phyloP scores from a whole-genome alignment of 2,329 filamentous ascomycete genomes.

The Diaporthe aspalathi region DNA sequence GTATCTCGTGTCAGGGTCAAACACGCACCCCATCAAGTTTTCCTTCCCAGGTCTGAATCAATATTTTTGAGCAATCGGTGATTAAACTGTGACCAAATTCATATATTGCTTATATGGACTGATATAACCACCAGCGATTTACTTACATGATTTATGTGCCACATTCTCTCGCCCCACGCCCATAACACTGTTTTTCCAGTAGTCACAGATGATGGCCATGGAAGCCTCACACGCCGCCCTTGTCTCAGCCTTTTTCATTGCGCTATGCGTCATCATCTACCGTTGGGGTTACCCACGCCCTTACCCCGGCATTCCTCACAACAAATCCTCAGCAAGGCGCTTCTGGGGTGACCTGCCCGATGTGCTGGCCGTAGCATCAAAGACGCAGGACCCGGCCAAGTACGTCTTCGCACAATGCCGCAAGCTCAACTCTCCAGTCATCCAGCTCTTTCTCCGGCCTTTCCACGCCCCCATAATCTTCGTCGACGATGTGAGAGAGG shows the following conservation, averaged over 20 bases:
- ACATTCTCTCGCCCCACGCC: not conserved
- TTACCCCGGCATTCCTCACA: not conserved
- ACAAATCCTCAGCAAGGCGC: not conserved
- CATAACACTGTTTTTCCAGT: not conserved
- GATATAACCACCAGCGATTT: not conserved
- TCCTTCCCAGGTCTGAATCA: not conserved
- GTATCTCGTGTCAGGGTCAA: not conserved
- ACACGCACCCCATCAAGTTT: not conserved
- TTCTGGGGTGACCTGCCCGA: not conserved
- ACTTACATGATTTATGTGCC: not conserved
- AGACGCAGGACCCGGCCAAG: not conserved
- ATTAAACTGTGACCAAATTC: not conserved
- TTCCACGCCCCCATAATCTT: slow-evolving; percentile 29
- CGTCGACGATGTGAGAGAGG: slow-evolving; percentile 37
- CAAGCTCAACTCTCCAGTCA: slow-evolving; percentile 34
- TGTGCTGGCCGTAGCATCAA: not conserved
- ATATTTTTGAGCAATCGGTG: not conserved
- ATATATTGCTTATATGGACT: slow-evolving; percentile 3
- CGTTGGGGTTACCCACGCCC: not conserved
- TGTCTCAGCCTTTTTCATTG: not conserved
- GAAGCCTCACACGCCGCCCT: not conserved
- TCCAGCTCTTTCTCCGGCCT: slow-evolving; percentile 38
- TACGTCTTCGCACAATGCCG: slow-evolving; percentile 7
- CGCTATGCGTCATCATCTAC: not conserved
- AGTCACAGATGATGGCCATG: not conserved